Evolutionary conservation across 768 basidiomycete species (phyloP), one percentile per base, ranked within the genome.

Genomic region (Amanita rubescens): DNA sequence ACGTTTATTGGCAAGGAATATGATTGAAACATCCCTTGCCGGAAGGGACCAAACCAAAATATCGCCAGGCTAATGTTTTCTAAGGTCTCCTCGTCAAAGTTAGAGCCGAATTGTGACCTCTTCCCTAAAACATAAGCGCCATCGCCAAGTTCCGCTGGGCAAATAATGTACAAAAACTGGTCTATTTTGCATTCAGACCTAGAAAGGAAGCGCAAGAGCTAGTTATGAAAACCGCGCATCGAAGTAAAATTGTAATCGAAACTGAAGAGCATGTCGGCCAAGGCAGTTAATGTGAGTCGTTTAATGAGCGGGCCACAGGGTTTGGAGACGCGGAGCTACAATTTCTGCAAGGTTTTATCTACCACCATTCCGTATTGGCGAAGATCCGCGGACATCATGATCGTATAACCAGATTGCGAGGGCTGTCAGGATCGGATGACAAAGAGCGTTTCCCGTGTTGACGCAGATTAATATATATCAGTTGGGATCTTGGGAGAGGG

Each of bases 161-260:
- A n/a, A n/a, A n/a, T n/a, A n/a, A n/a, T n/a, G n/a, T n/a, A n/a
- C n/a, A n/a, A n/a, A n/a, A 52, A 30, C 27, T 32, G 39, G 17
- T 34, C 43, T 7, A 53, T 22, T 25, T 45, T 43, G 34, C 51
- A 53, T 53, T 53, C 24, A 8, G 51, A 53, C n/a, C 43, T 20
- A 25, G 24, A 45, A 25, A 52, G 33, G 17, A 52, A 32, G 17
- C 41, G 38, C n/a, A 43, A n/a, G 11, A 52, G 51, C 19, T 43
- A 3, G 8, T 41, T 34, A 14, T 43, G 51, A 8, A 52, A 24
- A 24, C 20, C 9, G 5, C 5, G 19, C 8, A 20, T n/a, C n/a
- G n/a, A n/a, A n/a, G n/a, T n/a, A n/a, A n/a, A n/a, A n/a, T n/a
- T n/a, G 27, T 3, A 8, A 11, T 20, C 3, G 17, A 19, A 15